Conservation (phyloP, 331 rosid genomes). For the Quercus lobata region DNA sequence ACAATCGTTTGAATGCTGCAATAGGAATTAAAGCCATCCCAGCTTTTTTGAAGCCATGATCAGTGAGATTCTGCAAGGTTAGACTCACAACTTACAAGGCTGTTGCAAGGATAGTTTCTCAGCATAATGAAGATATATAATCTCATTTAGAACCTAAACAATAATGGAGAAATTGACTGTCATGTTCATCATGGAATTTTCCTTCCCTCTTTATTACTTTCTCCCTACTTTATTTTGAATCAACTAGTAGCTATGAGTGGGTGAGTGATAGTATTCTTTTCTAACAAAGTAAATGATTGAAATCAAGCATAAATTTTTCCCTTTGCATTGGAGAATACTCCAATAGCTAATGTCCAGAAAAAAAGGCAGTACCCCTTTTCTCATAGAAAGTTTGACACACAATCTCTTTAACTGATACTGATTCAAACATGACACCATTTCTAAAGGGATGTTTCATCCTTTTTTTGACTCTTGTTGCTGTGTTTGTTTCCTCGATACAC, state of each 20-base stretch:
- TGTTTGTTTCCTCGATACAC: background rate
- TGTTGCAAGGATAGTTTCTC: background rate
- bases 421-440: background rate
- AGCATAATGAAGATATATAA: background rate
- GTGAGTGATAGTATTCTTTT: background rate
- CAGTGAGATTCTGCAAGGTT: background rate
- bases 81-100: background rate
- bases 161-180: slow-evolving; percentile 5
- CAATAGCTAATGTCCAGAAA: background rate
- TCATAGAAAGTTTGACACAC: background rate
- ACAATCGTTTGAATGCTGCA: no score
- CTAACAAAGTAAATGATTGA: background rate
- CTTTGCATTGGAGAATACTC: background rate
- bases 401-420: background rate
- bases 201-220: background rate
- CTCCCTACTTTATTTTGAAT: background rate
- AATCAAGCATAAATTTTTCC: background rate
- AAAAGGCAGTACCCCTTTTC: background rate
- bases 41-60: no score
- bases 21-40: no score
- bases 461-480: background rate
- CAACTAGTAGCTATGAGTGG: background rate
- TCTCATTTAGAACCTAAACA: background rate
- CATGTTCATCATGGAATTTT: background rate
- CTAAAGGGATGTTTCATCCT: background rate